Percentiles rank a stretch among this genome's conserved stretches.
Evolutionary conservation across 352 stramenopile genomes (phyloP).

Genomic region (Pythium volutum): DNA sequence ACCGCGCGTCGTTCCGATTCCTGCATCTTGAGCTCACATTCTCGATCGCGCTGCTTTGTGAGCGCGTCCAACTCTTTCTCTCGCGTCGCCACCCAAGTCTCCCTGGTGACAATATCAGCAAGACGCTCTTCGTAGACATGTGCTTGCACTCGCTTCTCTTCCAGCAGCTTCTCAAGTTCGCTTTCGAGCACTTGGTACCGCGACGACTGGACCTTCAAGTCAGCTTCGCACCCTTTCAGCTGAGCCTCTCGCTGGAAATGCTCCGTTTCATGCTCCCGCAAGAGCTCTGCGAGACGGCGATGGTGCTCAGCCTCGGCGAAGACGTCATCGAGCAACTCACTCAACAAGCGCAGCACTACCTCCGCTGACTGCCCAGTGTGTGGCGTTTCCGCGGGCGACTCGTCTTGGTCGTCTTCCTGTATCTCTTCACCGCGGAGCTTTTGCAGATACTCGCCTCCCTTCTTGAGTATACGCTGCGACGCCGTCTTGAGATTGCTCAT

Average conservation of each 20-base stretch:
- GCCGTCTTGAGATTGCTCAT: background rate
- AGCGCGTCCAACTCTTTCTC: slow-evolving; percentile 1
- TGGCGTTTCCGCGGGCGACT: background rate
- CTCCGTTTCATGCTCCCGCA: slow-evolving; percentile 28
- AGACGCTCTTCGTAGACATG: background rate
- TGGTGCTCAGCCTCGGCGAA: slow-evolving; percentile 48
- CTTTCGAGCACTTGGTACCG: background rate
- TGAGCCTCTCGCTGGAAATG: slow-evolving; percentile 13
- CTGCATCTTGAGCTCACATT: slow-evolving; percentile 3
- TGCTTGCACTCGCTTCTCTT: background rate
- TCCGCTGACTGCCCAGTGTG: background rate
- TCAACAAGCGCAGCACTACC: slow-evolving; percentile 39
- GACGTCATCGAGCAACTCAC: slow-evolving; percentile 50
- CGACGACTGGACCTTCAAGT: background rate
- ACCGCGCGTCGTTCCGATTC: slow-evolving; percentile 8
- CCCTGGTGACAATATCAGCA: background rate
- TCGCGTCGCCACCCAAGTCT: background rate
- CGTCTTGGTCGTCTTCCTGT: background rate
- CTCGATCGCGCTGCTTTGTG: slow-evolving; percentile 6
- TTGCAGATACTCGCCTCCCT: background rate
- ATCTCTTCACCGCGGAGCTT: background rate
- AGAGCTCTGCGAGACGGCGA: slow-evolving; percentile 30
- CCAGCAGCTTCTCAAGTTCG: background rate
- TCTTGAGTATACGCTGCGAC: background rate
- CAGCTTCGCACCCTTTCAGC: slow-evolving; percentile 8